A percentile compares a stretch with the other conserved stretches of the same genome.
These are phyloP conservation scores for Asterionellopsis glacialis DNA, from an alignment of 108 stramenopile species.

Conservation along the genomic window DNA sequence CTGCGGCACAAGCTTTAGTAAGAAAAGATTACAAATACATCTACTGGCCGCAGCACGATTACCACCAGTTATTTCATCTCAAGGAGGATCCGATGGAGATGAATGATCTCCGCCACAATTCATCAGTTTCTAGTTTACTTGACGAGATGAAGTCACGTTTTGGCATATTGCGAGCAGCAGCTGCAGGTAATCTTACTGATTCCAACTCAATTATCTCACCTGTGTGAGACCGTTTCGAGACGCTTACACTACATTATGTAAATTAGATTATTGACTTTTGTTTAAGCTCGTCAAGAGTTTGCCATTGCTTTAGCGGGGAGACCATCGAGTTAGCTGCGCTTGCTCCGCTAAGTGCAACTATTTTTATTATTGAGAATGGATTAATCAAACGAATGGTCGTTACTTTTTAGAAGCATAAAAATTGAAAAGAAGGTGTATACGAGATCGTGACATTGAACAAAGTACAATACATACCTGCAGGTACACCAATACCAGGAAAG, in stretches of 20 bases:
- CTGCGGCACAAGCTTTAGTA: conserved; percentile 71
- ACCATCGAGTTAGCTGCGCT: conserved; percentile 83
- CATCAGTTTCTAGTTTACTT: neutral
- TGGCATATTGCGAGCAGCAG: too few species aligned
- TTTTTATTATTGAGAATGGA: too few species aligned
- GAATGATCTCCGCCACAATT: conserved; percentile 53
- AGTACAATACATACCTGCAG: too few species aligned
- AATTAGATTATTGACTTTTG: conserved; percentile 8
- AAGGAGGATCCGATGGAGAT: conserved; percentile 73
- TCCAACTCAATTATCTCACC: too few species aligned
- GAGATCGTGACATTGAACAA: neutral
- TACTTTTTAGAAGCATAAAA: neutral
- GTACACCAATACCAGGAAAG: conserved; percentile 80
- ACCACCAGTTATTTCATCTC: conserved; percentile 77
- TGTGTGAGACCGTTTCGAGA: too few species aligned
- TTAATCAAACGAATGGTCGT: neutral
- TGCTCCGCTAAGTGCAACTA: conserved; percentile 87
- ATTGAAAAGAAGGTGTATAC: neutral
- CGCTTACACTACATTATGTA: neutral
- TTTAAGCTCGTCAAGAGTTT: conserved; percentile 50
- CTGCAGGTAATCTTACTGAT: too few species aligned
- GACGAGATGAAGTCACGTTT: too few species aligned
- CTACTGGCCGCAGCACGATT: conserved; percentile 73
- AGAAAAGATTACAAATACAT: conserved; percentile 74
- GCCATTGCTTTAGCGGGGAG: conserved; percentile 51